Evolutionary conservation across 176 grass and related monocot genomes (phyloP), one percentile per base, ranked within the genome.

Genomic region (Eremochloa ophiuroides): DNA sequence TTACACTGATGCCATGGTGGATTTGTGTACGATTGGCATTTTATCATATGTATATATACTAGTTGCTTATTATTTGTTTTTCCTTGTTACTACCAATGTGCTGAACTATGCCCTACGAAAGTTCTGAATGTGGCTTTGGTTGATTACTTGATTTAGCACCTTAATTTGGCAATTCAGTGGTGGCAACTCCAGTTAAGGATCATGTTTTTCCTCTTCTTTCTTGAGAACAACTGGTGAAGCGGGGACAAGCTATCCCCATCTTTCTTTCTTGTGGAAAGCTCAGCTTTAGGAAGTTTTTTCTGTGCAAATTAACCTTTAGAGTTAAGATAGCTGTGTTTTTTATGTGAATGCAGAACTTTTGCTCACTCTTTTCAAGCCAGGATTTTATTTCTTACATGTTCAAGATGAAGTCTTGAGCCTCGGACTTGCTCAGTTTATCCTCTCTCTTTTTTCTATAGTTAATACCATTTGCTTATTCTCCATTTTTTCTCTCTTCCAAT

Each of bases 91-190:
- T 23, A 33, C 37, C 71, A 48, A 48, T 29, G 38, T 15, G 0
- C 43, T 53, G 35, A 71, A n/a, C 29, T 37, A 34, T 70, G 8
- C 44, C 39, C 60, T 90, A 84, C 85, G 80, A 78, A 85, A 59
- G 65, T 74, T 83, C 88, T 74, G 75, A 87, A 63, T 84, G 38
- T 18, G 51, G 75, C 70, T 62, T 66, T 81, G 83, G 68, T 60
- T 71, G 30, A 34, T 34, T 2, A 34, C 33, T 34, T 34, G 33
- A n/a, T 71, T 71, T 71, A 42, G 55, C 58, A 55, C 60, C 43
- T 30, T 53, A 13, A 40, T 55, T 73, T 79, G 11, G 43, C 67
- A 73, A 31, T 34, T 80, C 30, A 60, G 66, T 20, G 17, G 23
- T 80, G 8, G 18, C 11, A 73, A 25, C 5, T 55, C 18, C 69